Percentiles rank a stretch among this genome's conserved stretches.
These are phyloP conservation scores for Claviceps maximensis DNA, from an alignment of 2,329 filamentous ascomycete genomes.

Conservation along the genomic window DNA sequence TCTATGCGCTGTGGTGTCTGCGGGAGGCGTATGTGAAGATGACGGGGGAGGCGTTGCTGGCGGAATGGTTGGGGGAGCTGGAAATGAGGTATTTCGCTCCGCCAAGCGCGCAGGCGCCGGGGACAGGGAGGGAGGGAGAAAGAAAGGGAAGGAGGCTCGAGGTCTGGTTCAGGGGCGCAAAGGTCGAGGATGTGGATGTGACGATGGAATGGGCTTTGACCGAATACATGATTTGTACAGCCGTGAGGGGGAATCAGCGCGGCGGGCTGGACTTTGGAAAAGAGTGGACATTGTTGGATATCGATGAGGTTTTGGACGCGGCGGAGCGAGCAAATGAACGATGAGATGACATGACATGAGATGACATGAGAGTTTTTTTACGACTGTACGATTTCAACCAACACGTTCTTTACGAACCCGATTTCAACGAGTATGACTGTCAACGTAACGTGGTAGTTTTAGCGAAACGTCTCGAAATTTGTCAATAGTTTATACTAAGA, in stretches of 20 bases:
- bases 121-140: neutral
- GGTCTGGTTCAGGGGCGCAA: constrained; percentile 18
- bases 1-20: constrained; percentile 68
- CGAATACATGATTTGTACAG: constrained; percentile 43
- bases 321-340: constrained; percentile 21
- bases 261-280: constrained; percentile 25
- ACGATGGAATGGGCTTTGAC: constrained; percentile 28
- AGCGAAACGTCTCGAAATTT: no score
- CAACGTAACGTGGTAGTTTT: no score
- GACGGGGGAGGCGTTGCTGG: constrained; percentile 64
- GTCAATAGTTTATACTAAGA: no score
- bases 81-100: constrained; percentile 54
- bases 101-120: constrained; percentile 25
- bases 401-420: no score
- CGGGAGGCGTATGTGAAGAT: constrained; percentile 77
- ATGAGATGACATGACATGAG: neutral
- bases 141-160: constrained; percentile 9
- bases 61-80: constrained; percentile 56
- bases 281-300: constrained; percentile 15
- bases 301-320: constrained; percentile 32
- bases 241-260: constrained; percentile 28
- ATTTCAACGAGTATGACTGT: no score
- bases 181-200: constrained; percentile 21
- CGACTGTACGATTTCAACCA: no score
- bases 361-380: no score